phyloP scores from a whole-genome alignment of 2,329 filamentous ascomycete species.

The Ceratocystis alfenasii region DNA sequence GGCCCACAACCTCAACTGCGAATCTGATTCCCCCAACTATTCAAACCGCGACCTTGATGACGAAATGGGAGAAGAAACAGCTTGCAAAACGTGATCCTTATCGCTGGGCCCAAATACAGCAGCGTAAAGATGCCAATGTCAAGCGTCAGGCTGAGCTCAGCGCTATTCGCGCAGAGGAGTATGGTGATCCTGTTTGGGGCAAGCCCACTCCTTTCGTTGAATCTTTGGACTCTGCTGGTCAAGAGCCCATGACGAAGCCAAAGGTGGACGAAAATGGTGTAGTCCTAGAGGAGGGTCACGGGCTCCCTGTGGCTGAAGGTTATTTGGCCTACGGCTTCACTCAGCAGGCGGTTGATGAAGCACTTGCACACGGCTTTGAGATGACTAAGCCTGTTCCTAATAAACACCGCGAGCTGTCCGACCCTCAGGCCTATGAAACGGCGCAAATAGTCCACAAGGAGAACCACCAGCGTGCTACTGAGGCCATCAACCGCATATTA shows the following conservation, averaged over 20 bases:
- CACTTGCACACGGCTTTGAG: conserved; percentile 54
- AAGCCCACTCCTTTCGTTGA: conserved; percentile 69
- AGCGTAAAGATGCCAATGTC: conserved; percentile 73
- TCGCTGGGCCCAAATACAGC: conserved; percentile 64
- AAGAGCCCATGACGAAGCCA: conserved; percentile 32
- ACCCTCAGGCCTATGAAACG: conserved; percentile 26
- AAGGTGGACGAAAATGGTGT: conserved; percentile 35
- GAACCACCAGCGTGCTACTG: conserved; percentile 54
- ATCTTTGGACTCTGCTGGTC: conserved; percentile 59
- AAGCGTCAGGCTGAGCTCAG: conserved; percentile 60
- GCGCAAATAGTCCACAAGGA: conserved; percentile 37
- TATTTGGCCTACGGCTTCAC: conserved; percentile 68
- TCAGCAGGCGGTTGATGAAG: conserved; percentile 51
- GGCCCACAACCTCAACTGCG: conserved; percentile 36
- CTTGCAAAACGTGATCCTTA: conserved; percentile 69
- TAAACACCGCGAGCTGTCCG: conserved; percentile 27
- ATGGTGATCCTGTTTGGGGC: conserved; percentile 72
- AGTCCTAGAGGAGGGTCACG: conserved; percentile 31
- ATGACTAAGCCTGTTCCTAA: conserved; percentile 49
- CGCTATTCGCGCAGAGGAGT: conserved; percentile 48
- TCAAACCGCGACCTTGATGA: conserved; percentile 50
- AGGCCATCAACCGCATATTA: conserved; percentile 70
- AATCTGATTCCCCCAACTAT: conserved; percentile 41
- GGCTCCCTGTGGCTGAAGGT: conserved; percentile 37
- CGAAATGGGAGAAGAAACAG: conserved; percentile 51